These are phyloP conservation scores for Pulveroboletus sp. DNA, from an alignment of 768 basidiomycete species.

Conservation along the genomic window DNA sequence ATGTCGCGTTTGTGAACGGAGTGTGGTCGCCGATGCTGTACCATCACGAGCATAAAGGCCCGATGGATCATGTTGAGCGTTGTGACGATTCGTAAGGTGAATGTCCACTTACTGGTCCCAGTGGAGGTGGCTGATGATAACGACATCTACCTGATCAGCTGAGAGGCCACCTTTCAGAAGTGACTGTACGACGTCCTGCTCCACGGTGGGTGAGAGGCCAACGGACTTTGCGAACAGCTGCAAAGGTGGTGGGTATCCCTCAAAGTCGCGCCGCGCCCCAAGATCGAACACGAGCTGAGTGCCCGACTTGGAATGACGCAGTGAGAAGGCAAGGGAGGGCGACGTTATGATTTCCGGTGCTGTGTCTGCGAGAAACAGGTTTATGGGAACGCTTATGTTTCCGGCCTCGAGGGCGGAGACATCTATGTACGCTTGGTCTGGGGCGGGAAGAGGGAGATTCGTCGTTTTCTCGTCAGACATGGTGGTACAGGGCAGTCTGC, in stretches of 20 bases:
- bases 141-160: conserved; percentile 40
- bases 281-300: conserved; percentile 50
- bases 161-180: conserved; percentile 45
- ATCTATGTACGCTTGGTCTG: conserved; percentile 45
- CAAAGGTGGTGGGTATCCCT: conserved; percentile 35
- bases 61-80: background rate
- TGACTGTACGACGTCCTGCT: conserved; percentile 43
- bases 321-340: conserved; percentile 50
- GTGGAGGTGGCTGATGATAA: conserved; percentile 51
- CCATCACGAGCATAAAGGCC: background rate
- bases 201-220: conserved; percentile 4
- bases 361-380: conserved; percentile 35
- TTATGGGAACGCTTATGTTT: conserved; percentile 35
- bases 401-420: conserved; percentile 57
- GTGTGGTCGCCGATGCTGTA: conserved; percentile 39
- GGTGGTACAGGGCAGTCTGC: background rate
- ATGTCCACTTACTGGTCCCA: conserved; percentile 38
- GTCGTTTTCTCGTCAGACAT: conserved; percentile 5
- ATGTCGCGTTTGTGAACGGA: conserved; percentile 42
- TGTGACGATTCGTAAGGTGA: background rate
- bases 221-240: conserved; percentile 16
- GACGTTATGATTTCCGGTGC: conserved; percentile 24
- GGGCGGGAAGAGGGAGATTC: conserved; percentile 8
- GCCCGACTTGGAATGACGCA: conserved; percentile 42
- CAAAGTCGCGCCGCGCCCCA: conserved; percentile 46